Percentiles rank a stretch among this genome's conserved stretches.
phyloP scores from a whole-genome alignment of 1,284 basidiomycete species.

The Trichosporon sp. region DNA sequence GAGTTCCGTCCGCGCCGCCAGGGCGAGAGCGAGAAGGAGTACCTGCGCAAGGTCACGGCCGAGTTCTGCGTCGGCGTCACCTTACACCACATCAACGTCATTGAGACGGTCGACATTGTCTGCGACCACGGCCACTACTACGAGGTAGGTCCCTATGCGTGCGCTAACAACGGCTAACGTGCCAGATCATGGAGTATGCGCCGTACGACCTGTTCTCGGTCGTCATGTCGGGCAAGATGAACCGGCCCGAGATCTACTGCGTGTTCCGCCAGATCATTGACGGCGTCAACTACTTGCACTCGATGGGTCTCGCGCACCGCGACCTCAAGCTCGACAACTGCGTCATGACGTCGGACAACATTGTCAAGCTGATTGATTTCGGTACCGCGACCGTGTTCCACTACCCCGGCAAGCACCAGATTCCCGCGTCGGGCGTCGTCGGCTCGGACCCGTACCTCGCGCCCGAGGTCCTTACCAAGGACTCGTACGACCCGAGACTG shows the following conservation, averaged over 20 bases:
- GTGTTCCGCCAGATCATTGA: constrained; percentile 98
- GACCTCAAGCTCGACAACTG: constrained; percentile 99
- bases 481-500: constrained; percentile 89
- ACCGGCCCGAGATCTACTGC: constrained; percentile 95
- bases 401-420: constrained; percentile 83
- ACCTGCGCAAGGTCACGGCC: constrained; percentile 97
- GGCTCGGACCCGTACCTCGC: constrained; percentile 98
- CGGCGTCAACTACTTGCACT: constrained; percentile 96
- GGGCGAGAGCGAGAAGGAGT: constrained; percentile 91
- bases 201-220: constrained; percentile 98
- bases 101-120: constrained; percentile 97
- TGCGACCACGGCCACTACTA: constrained; percentile 97
- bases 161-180: constrained; percentile 16
- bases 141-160: constrained; percentile 74
- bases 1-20: constrained; percentile 86
- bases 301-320: constrained; percentile 93
- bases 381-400: constrained; percentile 99
- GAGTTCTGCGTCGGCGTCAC: constrained; percentile 98
- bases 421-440: constrained; percentile 82
- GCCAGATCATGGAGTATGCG: constrained; percentile 96
- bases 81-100: constrained; percentile 92
- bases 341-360: constrained; percentile 89
- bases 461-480: constrained; percentile 80
- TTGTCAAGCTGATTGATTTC: constrained; percentile 99
- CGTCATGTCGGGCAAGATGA: constrained; percentile 99